A percentile compares a stretch with the other conserved stretches of the same genome.
Conservation (phyloP, 1,284 basidiomycete species). For the Irpex sp. region DNA sequence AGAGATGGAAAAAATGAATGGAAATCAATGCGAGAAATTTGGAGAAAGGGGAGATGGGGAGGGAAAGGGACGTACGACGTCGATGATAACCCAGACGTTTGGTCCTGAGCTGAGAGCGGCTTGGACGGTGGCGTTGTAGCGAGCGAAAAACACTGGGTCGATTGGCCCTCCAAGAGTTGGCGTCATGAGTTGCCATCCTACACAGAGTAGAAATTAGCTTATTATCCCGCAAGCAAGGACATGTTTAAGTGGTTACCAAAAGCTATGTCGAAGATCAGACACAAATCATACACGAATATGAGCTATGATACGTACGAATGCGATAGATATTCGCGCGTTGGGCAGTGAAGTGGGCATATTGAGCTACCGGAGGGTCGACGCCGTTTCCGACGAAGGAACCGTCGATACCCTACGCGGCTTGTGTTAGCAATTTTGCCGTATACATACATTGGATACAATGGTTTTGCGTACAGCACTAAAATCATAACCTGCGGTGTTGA, state of each 20-base stretch:
- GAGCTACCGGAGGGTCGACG: conserved; percentile 31
- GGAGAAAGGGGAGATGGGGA: background rate
- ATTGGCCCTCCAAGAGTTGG: conserved; percentile 44
- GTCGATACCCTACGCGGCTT: conserved; percentile 28
- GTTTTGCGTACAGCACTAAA: conserved; percentile 26
- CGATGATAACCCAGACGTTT: conserved; percentile 47
- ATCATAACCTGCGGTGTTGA: conserved; percentile 35
- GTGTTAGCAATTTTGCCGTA: background rate
- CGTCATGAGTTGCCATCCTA: conserved; percentile 51
- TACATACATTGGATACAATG: background rate
- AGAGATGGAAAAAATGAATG: background rate
- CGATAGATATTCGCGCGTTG: conserved; percentile 45
- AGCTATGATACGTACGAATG: conserved; percentile 29
- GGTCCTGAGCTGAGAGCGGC: conserved; percentile 38
- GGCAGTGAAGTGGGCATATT: conserved; percentile 41
- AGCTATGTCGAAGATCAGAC: conserved; percentile 13
- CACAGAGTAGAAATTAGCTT: conserved; percentile 6
- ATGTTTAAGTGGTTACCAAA: conserved; percentile 21
- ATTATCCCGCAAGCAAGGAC: conserved; percentile 3
- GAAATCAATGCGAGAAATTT: background rate
- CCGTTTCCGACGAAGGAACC: conserved; percentile 40
- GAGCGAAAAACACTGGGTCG: conserved; percentile 39
- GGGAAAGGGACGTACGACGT: conserved; percentile 29
- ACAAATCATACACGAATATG: background rate
- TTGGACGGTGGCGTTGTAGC: conserved; percentile 46